Evolutionary conservation across 1,139 yeast species (phyloP).

Genomic region (Geotrichum siamense): DNA sequence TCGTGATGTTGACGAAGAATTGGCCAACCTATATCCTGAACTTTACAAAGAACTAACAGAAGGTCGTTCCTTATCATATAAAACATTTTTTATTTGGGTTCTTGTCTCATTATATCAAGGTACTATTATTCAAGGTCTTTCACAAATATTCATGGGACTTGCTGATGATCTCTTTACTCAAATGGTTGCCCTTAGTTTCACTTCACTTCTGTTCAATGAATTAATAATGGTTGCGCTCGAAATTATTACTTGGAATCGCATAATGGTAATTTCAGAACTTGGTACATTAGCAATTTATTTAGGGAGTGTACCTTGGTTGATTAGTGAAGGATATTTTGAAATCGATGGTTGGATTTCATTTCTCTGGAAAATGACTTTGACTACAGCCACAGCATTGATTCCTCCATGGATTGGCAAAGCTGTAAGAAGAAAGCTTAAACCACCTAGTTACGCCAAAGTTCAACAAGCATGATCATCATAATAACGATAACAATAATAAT

Average conservation of each 20-base stretch:
- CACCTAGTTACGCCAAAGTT: conserved; percentile 97
- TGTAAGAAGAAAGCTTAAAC: conserved; percentile 66
- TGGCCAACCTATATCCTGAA: conserved; percentile 89
- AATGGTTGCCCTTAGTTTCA: conserved; percentile 80
- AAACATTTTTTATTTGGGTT: conserved; percentile 89
- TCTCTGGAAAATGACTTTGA: conserved; percentile 61
- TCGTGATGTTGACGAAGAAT: conserved; percentile 81
- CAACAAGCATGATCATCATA: conserved; percentile 40
- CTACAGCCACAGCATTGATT: conserved; percentile 62
- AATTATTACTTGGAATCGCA: conserved; percentile 80
- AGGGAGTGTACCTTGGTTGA: conserved; percentile 72
- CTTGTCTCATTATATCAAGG: conserved; percentile 86
- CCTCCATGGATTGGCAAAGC: conserved; percentile 88
- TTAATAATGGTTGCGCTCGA: conserved; percentile 90
- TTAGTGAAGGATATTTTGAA: conserved; percentile 71
- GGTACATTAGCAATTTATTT: conserved; percentile 62
- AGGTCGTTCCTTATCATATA: conserved; percentile 78
- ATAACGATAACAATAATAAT: neutral
- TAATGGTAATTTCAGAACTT: conserved; percentile 67
- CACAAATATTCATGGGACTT: conserved; percentile 69
- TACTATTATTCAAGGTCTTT: conserved; percentile 60
- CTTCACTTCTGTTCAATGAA: conserved; percentile 77
- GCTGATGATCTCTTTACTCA: conserved; percentile 46
- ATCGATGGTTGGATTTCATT: conserved; percentile 47
- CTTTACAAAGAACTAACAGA: conserved; percentile 84